Evolutionary conservation across 169 alveolate species (phyloP).

Genomic region (Miamiensis avidus): DNA sequence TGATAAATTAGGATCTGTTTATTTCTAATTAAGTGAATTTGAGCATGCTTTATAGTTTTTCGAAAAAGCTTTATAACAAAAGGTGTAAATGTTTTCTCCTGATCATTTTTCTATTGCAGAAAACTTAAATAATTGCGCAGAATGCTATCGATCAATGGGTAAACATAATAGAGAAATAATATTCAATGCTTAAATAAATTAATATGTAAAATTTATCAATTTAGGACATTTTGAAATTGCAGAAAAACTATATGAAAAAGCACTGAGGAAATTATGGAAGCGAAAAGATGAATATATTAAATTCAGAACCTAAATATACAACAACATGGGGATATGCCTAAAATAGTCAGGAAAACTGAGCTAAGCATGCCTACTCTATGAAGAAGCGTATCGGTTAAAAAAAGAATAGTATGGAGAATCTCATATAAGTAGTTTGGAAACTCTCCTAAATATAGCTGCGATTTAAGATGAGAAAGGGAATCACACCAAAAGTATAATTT

Average conservation of each 20-base stretch:
- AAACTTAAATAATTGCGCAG: neutral
- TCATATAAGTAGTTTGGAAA: neutral
- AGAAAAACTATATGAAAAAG: neutral
- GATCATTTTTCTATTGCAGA: neutral
- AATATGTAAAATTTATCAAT: no score
- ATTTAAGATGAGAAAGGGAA: neutral
- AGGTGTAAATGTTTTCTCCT: neutral
- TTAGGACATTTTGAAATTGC: neutral
- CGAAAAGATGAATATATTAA: neutral
- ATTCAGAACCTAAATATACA: neutral
- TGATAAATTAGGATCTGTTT: neutral
- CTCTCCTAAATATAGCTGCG: neutral
- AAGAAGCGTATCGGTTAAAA: neutral
- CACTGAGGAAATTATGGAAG: neutral
- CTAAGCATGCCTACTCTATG: neutral
- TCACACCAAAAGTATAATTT: neutral
- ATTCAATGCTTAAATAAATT: no score
- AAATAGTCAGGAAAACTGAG: neutral
- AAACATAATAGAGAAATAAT: no score
- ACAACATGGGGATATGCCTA: neutral
- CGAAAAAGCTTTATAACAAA: neutral
- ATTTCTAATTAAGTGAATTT: neutral
- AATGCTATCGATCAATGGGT: neutral
- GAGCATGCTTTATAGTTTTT: neutral
- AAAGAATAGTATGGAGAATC: neutral